phyloP scores from a whole-genome alignment of 2,329 filamentous ascomycete species.

The Raffaelea ambrosiae region DNA sequence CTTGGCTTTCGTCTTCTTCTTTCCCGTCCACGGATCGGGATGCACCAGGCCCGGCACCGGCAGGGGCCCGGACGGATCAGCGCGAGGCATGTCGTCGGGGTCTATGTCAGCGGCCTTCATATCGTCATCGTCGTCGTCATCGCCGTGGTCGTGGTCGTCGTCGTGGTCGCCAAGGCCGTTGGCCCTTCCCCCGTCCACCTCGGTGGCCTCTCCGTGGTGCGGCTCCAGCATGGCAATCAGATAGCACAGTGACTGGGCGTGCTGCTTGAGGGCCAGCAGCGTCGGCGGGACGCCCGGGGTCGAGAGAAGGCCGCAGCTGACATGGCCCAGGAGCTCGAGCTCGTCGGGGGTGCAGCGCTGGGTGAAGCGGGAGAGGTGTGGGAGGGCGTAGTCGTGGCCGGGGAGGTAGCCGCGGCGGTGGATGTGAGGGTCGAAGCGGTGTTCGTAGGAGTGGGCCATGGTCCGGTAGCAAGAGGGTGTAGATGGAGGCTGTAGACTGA shows the following conservation, averaged over 20 bases:
- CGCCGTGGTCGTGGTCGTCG: too few species aligned
- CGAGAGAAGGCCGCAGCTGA: conserved; percentile 52
- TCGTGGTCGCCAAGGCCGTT: too few species aligned
- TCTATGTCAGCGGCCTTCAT: neutral
- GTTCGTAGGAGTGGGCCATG: conserved; percentile 13
- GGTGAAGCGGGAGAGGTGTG: conserved; percentile 31
- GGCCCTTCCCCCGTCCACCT: neutral
- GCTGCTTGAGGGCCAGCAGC: conserved; percentile 49
- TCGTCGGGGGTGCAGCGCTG: conserved; percentile 20
- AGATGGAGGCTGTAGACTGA: too few species aligned
- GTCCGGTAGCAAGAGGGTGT: neutral
- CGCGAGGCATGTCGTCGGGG: neutral
- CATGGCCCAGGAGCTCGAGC: conserved; percentile 29
- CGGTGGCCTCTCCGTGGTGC: conserved; percentile 7
- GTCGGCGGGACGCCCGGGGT: conserved; percentile 42
- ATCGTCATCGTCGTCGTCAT: too few species aligned
- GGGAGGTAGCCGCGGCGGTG: conserved; percentile 17
- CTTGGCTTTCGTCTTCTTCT: neutral
- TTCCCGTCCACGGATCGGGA: too few species aligned
- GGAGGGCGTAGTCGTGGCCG: conserved; percentile 30
- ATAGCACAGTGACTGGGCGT: conserved; percentile 47
- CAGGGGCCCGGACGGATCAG: neutral
- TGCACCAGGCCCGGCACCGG: neutral
- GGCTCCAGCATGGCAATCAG: conserved; percentile 42
- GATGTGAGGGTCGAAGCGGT: conserved; percentile 10